Base-by-base conservation (phyloP, 495 filamentous ascomycete species). In the Articulospora tetracladia region DNA sequence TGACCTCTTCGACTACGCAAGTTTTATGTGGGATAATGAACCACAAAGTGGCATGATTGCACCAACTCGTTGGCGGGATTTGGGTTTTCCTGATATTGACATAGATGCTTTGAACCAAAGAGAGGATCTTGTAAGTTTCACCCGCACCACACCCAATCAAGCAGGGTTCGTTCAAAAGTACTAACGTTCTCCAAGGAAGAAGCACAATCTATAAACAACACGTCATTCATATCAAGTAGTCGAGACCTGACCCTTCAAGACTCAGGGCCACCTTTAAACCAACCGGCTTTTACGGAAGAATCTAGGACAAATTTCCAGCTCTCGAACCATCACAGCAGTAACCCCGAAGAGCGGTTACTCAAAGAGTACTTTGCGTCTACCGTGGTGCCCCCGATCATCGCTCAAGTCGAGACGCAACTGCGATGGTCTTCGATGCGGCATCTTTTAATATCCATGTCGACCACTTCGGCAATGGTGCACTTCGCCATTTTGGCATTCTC, bases 1-100 rank as follows among this genome's bases (percentile, higher is more conserved):
- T 47, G 67, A 70, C 24, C 66, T 70, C 11, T 74, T 71, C 55
- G 71, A 70, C 58, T 72, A 73, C 61, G 72, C 69, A 27, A 72
- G 68, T 54, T 75, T 73, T 54, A 69, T 73, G 66, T 74, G 69
- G 72, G 72, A 73, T 66, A 57, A 54, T 7, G 39, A 51, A 19
- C 17, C 32, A 34, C 34, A 57, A 57, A 24, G 24, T 26, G 46
- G 58, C 22, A 36, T 57, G 25, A 62, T 57, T 57, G 55, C 55
- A 51, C 63, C 59, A 26, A 55, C 57, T 10, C 44, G 55, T 53
- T 67, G 59, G 57, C 47, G 39, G 7, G 19, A 36, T 32, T 54
- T 63, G 25, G 54, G 55, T 41, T 12, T 63, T 23, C 47, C 57
- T n/a, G 46, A 54, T 11, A 53, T 59, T 19, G 65, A 65, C 26